phyloP scores from a whole-genome alignment of 176 grass and related monocot genomes.

The Oryza longistaminata region DNA sequence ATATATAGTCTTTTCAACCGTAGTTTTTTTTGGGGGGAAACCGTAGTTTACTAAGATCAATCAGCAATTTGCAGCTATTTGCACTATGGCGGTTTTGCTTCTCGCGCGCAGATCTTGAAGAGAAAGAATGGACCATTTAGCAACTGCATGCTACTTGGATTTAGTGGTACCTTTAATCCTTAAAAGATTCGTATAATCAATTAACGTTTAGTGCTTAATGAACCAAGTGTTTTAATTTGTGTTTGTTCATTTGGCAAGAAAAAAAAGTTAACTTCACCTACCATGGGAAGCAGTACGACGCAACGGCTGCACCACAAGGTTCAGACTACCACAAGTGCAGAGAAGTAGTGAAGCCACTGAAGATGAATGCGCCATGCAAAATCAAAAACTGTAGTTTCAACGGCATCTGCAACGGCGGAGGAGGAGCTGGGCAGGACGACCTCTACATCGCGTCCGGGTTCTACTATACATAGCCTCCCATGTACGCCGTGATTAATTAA shows the following conservation, averaged over 20 bases:
- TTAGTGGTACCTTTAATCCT: slow-evolving; percentile 33
- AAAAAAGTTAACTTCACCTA: slow-evolving; percentile 16
- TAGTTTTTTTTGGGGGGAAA: neutral
- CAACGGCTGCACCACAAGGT: neutral
- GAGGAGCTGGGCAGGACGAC: no score
- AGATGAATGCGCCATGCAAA: no score
- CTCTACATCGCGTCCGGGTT: no score
- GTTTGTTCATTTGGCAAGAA: no score
- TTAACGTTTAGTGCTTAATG: neutral
- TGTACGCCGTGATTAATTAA: no score
- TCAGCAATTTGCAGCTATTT: slow-evolving; percentile 44
- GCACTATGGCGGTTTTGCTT: slow-evolving; percentile 45
- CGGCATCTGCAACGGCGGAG: no score
- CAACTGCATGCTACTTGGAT: slow-evolving; percentile 50
- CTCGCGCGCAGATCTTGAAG: slow-evolving; percentile 50
- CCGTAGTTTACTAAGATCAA: neutral
- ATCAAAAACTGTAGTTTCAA: no score
- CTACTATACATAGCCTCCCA: no score
- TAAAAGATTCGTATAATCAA: neutral
- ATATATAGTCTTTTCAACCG: no score
- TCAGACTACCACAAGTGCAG: no score
- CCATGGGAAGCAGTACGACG: neutral
- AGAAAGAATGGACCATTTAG: slow-evolving; percentile 34
- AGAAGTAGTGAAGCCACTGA: no score
- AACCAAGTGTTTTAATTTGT: neutral